Evolutionary conservation across 345 rosid species (phyloP), one percentile per base, ranked within the genome.

Genomic region (Heritiera littoralis): DNA sequence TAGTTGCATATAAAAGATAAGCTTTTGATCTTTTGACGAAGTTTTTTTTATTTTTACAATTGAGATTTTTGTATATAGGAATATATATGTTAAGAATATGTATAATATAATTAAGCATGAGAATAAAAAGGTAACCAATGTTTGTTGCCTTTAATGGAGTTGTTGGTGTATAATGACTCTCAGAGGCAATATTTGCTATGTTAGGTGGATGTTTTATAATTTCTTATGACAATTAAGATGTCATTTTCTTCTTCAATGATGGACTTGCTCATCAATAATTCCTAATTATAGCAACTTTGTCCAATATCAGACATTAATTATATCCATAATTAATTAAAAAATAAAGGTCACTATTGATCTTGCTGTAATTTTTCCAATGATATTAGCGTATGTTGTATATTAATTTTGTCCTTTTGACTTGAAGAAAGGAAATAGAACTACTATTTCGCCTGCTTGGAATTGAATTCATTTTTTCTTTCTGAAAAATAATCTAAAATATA

Each of bases 121-220:
- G 40, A 28, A 54, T 17, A 51, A 38, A 20, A 14, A 7, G 9
- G 35, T 17, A 30, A 32, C 9, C 4, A 55, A 54, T 14, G 76
- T 72, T 40, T 74, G 66, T 74, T 58, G 54, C 54, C 54, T 40
- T 20, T 58, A 40, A 59, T 59, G 77, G 77, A 74, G 66, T 74
- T 20, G 67, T 35, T 73, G 66, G 77, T 69, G 11, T 69, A n/a
- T 56, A 12, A 74, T 74, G 63, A 55, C 43, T 73, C 9, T 55
- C 7, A 17, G 66, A 58, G 28, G 18, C 14, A 60, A 64, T 58
- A 52, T 75, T 75, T 61, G 78, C 15, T 43, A 59, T 35, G 77
- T 41, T 74, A n/a, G 77, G 77, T 74, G 59, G n/a, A 30, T 48
- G 59, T 70, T 70, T 70, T 49, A 13, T 28, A 38, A 7, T 72